phyloP scores from a whole-genome alignment of 2,329 filamentous ascomycete species.

The Diplodia intermedia region DNA sequence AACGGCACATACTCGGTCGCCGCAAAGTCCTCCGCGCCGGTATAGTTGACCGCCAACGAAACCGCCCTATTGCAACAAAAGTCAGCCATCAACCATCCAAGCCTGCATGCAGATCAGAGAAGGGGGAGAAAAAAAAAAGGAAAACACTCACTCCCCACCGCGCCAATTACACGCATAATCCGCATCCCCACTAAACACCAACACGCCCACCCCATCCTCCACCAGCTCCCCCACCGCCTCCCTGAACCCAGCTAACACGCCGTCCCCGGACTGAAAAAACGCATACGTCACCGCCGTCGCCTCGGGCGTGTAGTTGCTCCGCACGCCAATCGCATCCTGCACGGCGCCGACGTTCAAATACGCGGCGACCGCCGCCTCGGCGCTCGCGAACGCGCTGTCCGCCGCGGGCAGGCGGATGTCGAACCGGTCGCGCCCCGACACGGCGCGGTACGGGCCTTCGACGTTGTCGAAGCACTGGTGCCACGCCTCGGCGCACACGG shows the following conservation, averaged over 20 bases:
- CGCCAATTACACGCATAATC: conserved; percentile 50
- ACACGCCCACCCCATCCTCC: conserved; percentile 47
- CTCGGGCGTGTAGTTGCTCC: conserved; percentile 65
- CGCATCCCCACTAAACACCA: conserved; percentile 46
- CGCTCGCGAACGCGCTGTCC: conserved; percentile 60
- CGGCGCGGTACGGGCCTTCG: conserved; percentile 36
- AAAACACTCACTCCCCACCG: conserved; percentile 41
- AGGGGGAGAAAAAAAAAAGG: conserved; percentile 54
- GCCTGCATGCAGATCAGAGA: conserved; percentile 36
- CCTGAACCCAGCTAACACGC: conserved; percentile 67
- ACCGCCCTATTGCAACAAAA: conserved; percentile 36
- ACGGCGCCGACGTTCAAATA: conserved; percentile 66
- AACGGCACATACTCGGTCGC: conserved; percentile 77
- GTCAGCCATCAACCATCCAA: not conserved
- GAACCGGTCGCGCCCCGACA: conserved; percentile 58
- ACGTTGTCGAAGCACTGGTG: conserved; percentile 50
- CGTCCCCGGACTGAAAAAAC: conserved; percentile 60
- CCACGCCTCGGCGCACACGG: conserved; percentile 38
- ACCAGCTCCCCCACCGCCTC: conserved; percentile 52
- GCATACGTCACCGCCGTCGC: conserved; percentile 56
- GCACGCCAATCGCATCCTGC: conserved; percentile 67
- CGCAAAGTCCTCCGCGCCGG: conserved; percentile 57
- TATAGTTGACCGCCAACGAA: conserved; percentile 52
- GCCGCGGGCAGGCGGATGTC: conserved; percentile 59
- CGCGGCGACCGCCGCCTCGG: conserved; percentile 51